A percentile compares a stretch with the other conserved stretches of the same genome.
phyloP scores from a whole-genome alignment of 768 basidiomycete species.

The Hortiboletus campestris region DNA sequence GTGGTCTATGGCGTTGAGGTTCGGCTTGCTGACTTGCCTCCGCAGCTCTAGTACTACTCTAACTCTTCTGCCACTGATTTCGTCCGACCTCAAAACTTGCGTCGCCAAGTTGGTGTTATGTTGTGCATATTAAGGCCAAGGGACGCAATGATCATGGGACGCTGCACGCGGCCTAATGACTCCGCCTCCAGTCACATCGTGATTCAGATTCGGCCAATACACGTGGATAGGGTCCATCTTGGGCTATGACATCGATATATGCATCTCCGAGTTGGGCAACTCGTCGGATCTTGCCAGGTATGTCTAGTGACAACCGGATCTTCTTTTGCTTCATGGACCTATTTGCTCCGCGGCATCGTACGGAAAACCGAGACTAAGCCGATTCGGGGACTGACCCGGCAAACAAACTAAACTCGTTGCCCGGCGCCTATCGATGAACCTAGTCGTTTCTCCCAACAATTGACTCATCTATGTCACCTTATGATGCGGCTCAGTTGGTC shows the following conservation, averaged over 20 bases:
- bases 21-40: neutral
- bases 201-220: neutral
- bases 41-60: neutral
- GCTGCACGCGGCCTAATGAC: neutral
- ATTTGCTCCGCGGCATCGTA: slow-evolving; percentile 12
- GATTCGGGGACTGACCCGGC: neutral
- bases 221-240: neutral
- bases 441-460: neutral
- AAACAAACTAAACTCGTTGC: neutral
- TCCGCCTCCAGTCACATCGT: neutral
- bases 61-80: neutral
- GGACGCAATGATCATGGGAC: neutral
- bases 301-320: slow-evolving; percentile 10
- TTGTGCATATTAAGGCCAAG: neutral
- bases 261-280: neutral
- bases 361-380: neutral
- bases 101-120: neutral
- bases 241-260: no score
- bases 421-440: neutral
- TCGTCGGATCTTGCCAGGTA: slow-evolving; percentile 16
- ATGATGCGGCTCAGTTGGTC: neutral
- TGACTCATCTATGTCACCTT: neutral
- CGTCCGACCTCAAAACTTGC: neutral
- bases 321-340: neutral
- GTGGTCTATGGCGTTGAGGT: neutral